Evolutionary conservation across 208 protist species (phyloP).

Genomic region (Herpetomonas tarakana): DNA sequence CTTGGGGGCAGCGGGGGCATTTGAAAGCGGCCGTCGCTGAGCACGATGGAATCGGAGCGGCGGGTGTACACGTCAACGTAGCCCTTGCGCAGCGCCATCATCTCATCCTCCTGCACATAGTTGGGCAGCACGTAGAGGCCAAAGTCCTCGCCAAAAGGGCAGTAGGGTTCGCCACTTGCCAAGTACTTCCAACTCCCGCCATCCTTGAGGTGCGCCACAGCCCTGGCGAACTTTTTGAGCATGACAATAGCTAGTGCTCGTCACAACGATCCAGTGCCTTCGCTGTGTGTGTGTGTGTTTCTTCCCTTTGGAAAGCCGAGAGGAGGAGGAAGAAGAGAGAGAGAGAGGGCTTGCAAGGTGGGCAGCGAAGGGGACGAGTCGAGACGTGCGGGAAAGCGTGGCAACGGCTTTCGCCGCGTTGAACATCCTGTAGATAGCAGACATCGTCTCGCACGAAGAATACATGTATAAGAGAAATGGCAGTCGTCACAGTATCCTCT

Average conservation of each 20-base stretch:
- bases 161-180: slow-evolving; percentile 69
- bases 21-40: slow-evolving; percentile 87
- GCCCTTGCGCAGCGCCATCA: slow-evolving; percentile 52
- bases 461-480: no score
- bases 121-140: slow-evolving; percentile 81
- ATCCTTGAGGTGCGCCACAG: slow-evolving; percentile 49
- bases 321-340: no score
- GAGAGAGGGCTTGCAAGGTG: slow-evolving; percentile 2
- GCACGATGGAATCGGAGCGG: slow-evolving; percentile 62
- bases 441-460: no score
- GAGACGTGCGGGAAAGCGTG: no score
- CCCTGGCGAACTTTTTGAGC: slow-evolving; percentile 30
- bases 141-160: slow-evolving; percentile 84
- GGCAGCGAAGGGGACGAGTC: no score
- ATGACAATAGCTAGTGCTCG: slow-evolving; percentile 2
- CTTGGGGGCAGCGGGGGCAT: slow-evolving; percentile 65
- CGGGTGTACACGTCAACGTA: slow-evolving; percentile 87
- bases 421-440: no score
- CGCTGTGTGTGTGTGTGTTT: slow-evolving; percentile 3
- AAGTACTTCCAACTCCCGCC: slow-evolving; percentile 76
- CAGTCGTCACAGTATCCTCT: no score
- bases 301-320: no score
- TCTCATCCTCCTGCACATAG: slow-evolving; percentile 72
- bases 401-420: no score
- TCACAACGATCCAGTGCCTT: no score